Conservation (phyloP, 225 moss, liverwort and hornwort species). For the Sphagnum tenellum region DNA sequence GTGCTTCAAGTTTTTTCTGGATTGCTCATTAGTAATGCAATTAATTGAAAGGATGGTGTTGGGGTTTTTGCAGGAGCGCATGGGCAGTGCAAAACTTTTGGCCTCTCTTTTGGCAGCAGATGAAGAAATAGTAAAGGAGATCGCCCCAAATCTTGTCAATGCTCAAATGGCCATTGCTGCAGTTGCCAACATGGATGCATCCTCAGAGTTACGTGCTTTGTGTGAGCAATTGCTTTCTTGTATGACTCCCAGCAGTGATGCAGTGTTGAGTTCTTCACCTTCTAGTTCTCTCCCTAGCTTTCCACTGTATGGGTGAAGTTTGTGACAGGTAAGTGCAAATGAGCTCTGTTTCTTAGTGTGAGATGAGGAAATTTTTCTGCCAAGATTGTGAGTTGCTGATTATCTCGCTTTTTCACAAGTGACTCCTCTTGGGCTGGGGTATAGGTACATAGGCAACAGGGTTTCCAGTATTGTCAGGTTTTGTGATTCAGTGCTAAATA, state of each 20-base stretch:
- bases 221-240: constrained; percentile 81
- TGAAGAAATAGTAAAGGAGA: constrained; percentile 54
- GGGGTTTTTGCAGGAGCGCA: constrained; percentile 43
- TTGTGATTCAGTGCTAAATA: no score
- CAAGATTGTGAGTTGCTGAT: no score
- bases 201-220: constrained; percentile 59
- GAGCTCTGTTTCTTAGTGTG: no score
- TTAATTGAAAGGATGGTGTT: background rate
- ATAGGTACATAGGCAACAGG: no score
- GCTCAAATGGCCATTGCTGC: constrained; percentile 53
- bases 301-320: no score
- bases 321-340: no score
- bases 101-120: constrained; percentile 83
- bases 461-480: no score
- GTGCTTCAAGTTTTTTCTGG: background rate
- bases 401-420: no score
- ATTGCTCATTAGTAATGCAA: background rate
- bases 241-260: constrained; percentile 20
- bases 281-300: no score
- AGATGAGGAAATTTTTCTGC: no score
- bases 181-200: constrained; percentile 70
- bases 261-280: no score
- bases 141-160: constrained; percentile 65
- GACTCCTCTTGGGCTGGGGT: no score
- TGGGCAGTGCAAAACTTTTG: constrained; percentile 66